Base-by-base conservation (phyloP, 176 grass and related monocot species). In the Rhynchospora tenuis region DNA sequence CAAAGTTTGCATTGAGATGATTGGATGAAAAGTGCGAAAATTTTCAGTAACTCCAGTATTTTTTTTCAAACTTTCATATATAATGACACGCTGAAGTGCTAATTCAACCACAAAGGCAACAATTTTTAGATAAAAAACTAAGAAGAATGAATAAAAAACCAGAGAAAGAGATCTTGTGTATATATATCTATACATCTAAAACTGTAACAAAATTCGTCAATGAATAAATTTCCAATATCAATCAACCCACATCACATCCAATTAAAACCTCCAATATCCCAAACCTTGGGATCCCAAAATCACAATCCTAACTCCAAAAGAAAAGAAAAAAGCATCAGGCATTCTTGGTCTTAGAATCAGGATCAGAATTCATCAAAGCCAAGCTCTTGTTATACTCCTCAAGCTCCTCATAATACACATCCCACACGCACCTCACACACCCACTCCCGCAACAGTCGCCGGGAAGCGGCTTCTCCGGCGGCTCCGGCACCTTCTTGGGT, bases 391-490 rank as follows among this genome's bases (percentile, higher is more conserved):
- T 65, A 62, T 97, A 94, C 16, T 73, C 94, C 48, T 97, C 90
- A 38, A 97, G 73, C 81, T 97, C 92, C 48, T 98, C 95, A 86
- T 93, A 98, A 71, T 94, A 95, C 55, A 91, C 68, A 80, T 98
- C 92, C 90, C 92, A 98, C 60, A 98, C 90, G 92, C 95, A 98
- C 78, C 92, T 89, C 13, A 93, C 92, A 83, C 95, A 98, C 22
- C 92, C 94, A 64, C 94, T 97, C 11, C 94, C 94, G 87, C 95
- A 98, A 88, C 95, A 98, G 80, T 98, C 95, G 14, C 90, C 95
- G 0, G 92, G 92, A 66, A 97, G 90, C 57, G 94, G 94, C 90
- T 97, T 97, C 87, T 98, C 92, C 26, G 95, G 95, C 76, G 95
- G 90, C 83, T 83, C 44, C 19, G 81, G 82, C 24, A 58, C 19